Base-by-base conservation (phyloP, 805 yeast species). In the Saturnispora hagleri region DNA sequence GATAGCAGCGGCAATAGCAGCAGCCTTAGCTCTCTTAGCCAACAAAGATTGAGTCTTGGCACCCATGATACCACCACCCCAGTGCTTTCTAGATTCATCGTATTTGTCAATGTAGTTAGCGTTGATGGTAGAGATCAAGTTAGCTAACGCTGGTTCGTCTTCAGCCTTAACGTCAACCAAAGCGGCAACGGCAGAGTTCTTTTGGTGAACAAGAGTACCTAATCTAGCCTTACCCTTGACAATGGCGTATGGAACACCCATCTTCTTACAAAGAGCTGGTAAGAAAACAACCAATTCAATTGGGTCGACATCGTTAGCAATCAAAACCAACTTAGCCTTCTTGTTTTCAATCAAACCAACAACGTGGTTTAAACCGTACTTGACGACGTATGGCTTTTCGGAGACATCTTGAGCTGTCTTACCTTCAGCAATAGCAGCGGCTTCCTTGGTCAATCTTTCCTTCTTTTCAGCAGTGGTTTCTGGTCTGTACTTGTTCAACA, bases 21-120 rank as follows among this genome's bases (percentile, higher is more conserved):
- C 59, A 44, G 49, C 75, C 75, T 77, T 82, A 61, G 81, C 84
- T 69, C 73, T 82, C 84, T 86, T 88, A 66, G 81, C 90, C 60
- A 73, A 71, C 80, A 85, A 88, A 70, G 83, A 93, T 69, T 80
- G 81, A 69, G 97, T 89, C 81, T 91, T 93, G 66, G 86, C 77
- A 75, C 98, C 97, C 82, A 93, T 79, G 75, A 89, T 71, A 82
- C 99, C 99, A 82, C 99, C 99, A 82, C 98, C 98, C 99, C 99
- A 91, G 85, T 89, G 96, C 79, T 88, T 89, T 83, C 95, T 91
- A 72, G 80, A 70, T 66, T 93, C 97, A 70, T 91, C 97, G 86
- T 84, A 88, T 77, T 89, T 88, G 72, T 87, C 96, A 66, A 75
- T 73, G 77, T 85, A 91, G 93, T 89, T 89, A 63, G 95, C 84